These are phyloP conservation scores for Trametes coccinea DNA, from an alignment of 768 basidiomycete genomes.

Conservation along the genomic window DNA sequence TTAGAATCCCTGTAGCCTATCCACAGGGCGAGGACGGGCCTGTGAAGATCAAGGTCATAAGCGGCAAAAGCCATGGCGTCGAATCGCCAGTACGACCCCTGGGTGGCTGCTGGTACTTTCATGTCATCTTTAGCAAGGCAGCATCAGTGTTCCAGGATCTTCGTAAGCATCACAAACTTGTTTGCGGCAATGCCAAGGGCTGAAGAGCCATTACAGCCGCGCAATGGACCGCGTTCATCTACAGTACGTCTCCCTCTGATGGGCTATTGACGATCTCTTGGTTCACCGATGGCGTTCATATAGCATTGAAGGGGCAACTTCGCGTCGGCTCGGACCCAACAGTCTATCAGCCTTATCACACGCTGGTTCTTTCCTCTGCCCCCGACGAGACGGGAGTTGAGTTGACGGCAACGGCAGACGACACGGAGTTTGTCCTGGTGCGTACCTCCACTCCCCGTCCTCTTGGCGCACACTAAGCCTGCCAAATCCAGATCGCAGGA, in stretches of 20 bases:
- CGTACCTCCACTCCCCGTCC: constrained; percentile 19
- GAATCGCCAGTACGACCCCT: constrained; percentile 88
- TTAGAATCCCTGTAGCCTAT: constrained; percentile 70
- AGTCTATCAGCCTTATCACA: constrained; percentile 65
- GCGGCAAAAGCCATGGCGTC: constrained; percentile 82
- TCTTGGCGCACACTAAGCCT: background rate
- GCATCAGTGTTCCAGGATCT: constrained; percentile 78
- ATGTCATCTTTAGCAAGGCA: constrained; percentile 64
- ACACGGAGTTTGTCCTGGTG: constrained; percentile 77
- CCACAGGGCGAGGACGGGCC: constrained; percentile 69
- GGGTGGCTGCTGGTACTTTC: constrained; percentile 94
- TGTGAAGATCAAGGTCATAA: constrained; percentile 79
- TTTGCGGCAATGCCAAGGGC: too few relatives aligned
- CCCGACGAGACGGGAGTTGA: constrained; percentile 65
- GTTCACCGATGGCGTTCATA: background rate
- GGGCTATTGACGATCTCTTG: constrained; percentile 1
- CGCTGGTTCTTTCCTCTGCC: constrained; percentile 74
- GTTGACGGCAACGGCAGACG: constrained; percentile 56
- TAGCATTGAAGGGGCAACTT: constrained; percentile 69
- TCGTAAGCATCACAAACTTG: constrained; percentile 45
- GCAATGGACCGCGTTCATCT: constrained; percentile 91
- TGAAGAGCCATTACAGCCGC: constrained; percentile 42
- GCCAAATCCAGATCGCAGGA: constrained; percentile 62
- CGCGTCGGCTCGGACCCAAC: constrained; percentile 52
- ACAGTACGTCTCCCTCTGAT: constrained; percentile 50